Percentiles rank a stretch among this genome's conserved stretches.
Conservation (phyloP, 768 basidiomycete genomes). For the Agrocybe chaxingu region DNA sequence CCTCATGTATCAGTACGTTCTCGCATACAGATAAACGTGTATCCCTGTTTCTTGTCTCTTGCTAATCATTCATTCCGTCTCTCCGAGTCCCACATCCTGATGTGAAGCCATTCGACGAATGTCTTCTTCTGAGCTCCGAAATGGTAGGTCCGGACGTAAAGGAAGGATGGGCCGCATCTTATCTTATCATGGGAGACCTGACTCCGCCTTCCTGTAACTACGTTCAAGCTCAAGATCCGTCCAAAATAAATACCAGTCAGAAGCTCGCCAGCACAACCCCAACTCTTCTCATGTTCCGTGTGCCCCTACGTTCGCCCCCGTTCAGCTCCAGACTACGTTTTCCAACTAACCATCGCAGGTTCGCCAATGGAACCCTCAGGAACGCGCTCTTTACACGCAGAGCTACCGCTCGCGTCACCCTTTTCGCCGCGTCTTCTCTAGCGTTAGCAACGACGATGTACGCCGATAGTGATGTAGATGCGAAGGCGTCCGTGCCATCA, state of each 20-base stretch:
- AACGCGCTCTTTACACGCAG: conserved; percentile 7
- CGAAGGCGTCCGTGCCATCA: neutral
- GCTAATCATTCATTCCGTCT: no score
- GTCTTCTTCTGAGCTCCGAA: no score
- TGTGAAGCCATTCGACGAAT: no score
- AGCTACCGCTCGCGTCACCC: conserved; percentile 9
- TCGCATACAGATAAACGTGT: no score
- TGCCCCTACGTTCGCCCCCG: conserved; percentile 1
- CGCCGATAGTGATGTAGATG: conserved; percentile 7
- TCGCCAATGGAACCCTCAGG: neutral
- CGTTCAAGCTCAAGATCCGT: conserved; percentile 15
- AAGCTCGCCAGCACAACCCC: neutral
- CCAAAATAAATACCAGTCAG: conserved; percentile 1
- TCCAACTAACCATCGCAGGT: neutral
- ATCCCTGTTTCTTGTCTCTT: no score
- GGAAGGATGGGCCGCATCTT: neutral
- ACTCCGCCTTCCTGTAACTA: neutral
- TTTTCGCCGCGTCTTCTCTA: conserved; percentile 9
- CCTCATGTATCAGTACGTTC: no score
- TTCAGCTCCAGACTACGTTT: neutral
- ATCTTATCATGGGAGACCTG: neutral
- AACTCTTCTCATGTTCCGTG: conserved; percentile 12
- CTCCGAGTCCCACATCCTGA: no score
- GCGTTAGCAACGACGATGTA: conserved; percentile 9
- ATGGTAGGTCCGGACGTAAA: neutral